These are phyloP conservation scores for Suillus fuscotomentosus DNA, from an alignment of 768 basidiomycete species.

Conservation along the genomic window DNA sequence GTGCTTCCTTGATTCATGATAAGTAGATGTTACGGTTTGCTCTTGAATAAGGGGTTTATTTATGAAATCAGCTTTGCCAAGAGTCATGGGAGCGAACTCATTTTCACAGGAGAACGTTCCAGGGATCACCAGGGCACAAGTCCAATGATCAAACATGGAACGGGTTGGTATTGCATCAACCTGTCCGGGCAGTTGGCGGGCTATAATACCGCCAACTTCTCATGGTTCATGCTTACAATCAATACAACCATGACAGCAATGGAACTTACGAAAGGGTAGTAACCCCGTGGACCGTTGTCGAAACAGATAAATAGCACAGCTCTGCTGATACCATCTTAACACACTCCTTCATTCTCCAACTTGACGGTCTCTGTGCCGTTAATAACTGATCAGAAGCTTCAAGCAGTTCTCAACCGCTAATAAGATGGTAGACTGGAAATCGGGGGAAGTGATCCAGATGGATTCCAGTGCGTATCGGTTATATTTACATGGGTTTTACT, in stretches of 20 bases:
- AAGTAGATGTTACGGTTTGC: neutral
- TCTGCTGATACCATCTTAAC: neutral
- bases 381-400: neutral
- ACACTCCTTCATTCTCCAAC: slow-evolving; percentile 1
- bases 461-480: slow-evolving; percentile 33
- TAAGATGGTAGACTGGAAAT: slow-evolving; percentile 42
- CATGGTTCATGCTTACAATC: neutral
- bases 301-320: neutral
- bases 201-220: neutral
- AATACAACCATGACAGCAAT: neutral
- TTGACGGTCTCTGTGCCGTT: neutral
- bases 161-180: neutral
- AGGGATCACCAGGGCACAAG: too few relatives aligned
- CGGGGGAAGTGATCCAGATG: slow-evolving; percentile 33
- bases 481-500: neutral
- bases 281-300: neutral
- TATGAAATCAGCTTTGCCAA: neutral
- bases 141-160: neutral
- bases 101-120: neutral
- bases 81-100: neutral
- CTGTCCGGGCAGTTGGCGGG: neutral
- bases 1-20: neutral
- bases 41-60: neutral
- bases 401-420: neutral
- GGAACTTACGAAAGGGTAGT: neutral